Base-by-base conservation (phyloP, 2,329 filamentous ascomycete genomes). In the Cordyceps javanica region DNA sequence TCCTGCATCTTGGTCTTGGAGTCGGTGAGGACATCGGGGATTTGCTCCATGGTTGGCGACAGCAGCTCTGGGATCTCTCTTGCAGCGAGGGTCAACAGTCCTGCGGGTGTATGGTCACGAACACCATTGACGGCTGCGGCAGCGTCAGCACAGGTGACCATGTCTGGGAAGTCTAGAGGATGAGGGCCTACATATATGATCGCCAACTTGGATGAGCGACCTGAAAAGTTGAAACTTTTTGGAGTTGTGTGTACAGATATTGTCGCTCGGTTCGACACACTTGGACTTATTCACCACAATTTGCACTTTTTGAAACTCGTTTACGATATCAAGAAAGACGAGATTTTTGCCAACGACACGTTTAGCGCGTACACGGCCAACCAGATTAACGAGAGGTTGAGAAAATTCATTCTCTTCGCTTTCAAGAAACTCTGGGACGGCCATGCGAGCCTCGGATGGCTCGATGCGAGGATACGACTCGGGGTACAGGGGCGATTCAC, bases 321-420 rank as follows among this genome's bases (percentile, higher is more conserved):
- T 85, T 63, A 85, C 78, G 51, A 97, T 75, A 72, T 94, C 89
- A 63, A 97, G 71, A 71, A 99, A 99, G 62, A 91, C 78, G 64
- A 99, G 84, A 72, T 89, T 90, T 64, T 83, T 86, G 63, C 92
- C 87, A 56, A 85, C 81, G 49, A 82, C 77, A 61, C 90, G 88
- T 68, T 89, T 82, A 48, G 86, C 85, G 66, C 81, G 79, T 62
- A 96, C 80, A 69, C 91, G 90, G 72, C 91, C 90, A 54, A 65
- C 67, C 32, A 74, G 59, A 21, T 63, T 68, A 50, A 74, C 65
- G 44, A 66, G 61, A 42, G 69, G 69, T 41, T 62, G 61, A 54
- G 64, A 60, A 32, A 63, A 52, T 39, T 60, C 59, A 46, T 68
- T 58, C 26, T 64, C 45, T 58, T 38, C 71, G 69, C 10, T 64